Conservation (phyloP, 805 yeast species). For the Kluyveromyces siamensis region DNA sequence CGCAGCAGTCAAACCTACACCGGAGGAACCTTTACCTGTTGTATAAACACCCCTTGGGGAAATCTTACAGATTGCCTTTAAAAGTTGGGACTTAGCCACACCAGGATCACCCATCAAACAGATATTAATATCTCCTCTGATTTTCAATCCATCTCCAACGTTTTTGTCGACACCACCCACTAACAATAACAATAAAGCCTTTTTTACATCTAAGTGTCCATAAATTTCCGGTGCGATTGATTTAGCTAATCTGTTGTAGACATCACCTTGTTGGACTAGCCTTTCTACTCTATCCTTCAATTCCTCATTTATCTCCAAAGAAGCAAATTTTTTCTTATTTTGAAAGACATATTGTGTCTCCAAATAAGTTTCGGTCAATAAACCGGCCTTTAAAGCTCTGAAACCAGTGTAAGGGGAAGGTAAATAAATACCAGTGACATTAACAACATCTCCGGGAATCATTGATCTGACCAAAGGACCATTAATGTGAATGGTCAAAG, state of each 20-base stretch:
- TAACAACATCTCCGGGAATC: conserved; percentile 93
- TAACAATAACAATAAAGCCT: conserved; percentile 71
- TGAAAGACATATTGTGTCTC: conserved; percentile 82
- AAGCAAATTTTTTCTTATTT: conserved; percentile 80
- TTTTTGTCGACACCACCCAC: conserved; percentile 95
- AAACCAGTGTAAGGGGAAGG: conserved; percentile 96
- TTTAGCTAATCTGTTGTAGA: conserved; percentile 69
- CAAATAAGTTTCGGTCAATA: conserved; percentile 86
- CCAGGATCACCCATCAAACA: conserved; percentile 99
- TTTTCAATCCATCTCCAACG: conserved; percentile 93
- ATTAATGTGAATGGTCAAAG: conserved; percentile 76
- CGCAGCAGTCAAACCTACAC: conserved; percentile 97
- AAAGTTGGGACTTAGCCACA: conserved; percentile 94
- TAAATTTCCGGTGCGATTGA: conserved; percentile 97
- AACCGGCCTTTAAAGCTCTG: conserved; percentile 85
- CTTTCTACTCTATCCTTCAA: conserved; percentile 46
- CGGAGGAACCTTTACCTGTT: conserved; percentile 97
- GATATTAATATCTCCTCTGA: conserved; percentile 93
- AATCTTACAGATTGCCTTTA: conserved; percentile 82
- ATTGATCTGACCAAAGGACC: conserved; percentile 83
- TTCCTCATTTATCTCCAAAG: conserved; percentile 47
- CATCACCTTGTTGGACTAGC: conserved; percentile 53
- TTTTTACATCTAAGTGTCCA: conserved; percentile 90
- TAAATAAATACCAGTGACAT: conserved; percentile 82
- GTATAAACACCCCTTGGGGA: conserved; percentile 97